Evolutionary conservation across 805 yeast species (phyloP).

Genomic region (Lachancea quebecensis): DNA sequence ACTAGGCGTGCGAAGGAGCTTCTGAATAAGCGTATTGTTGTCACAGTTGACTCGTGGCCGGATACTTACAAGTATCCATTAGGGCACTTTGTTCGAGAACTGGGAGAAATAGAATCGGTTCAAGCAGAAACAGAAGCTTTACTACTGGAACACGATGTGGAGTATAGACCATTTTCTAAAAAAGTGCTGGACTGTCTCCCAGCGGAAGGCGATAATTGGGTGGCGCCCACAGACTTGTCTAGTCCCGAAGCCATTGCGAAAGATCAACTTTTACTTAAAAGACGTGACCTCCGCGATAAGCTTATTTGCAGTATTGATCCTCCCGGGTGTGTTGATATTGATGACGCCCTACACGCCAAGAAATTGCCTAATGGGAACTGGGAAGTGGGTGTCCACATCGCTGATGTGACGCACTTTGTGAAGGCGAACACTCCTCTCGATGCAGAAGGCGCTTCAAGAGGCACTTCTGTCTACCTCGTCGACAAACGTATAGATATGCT

Average conservation of each 20-base stretch:
- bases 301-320: slow-evolving; percentile 96
- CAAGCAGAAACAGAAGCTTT: slow-evolving; percentile 96
- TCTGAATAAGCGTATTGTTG: slow-evolving; percentile 83
- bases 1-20: slow-evolving; percentile 82
- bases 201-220: slow-evolving; percentile 88
- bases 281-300: slow-evolving; percentile 83
- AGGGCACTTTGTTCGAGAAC: slow-evolving; percentile 86
- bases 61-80: slow-evolving; percentile 75
- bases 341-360: slow-evolving; percentile 91
- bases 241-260: slow-evolving; percentile 48
- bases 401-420: slow-evolving; percentile 97
- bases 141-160: slow-evolving; percentile 90
- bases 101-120: slow-evolving; percentile 86
- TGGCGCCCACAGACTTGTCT: slow-evolving; percentile 60
- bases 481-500: slow-evolving; percentile 98
- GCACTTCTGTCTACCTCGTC: slow-evolving; percentile 93
- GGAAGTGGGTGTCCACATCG: slow-evolving; percentile 98
- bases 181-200: slow-evolving; percentile 91
- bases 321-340: slow-evolving; percentile 96
- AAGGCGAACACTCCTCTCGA: slow-evolving; percentile 88
- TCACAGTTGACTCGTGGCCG: slow-evolving; percentile 93
- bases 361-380: slow-evolving; percentile 83
- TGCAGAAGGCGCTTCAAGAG: slow-evolving; percentile 93
- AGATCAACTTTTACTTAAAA: slow-evolving; percentile 42
- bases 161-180: slow-evolving; percentile 90